Conservation (phyloP, 176 grass and related monocot genomes). For the Stipa capillata region DNA sequence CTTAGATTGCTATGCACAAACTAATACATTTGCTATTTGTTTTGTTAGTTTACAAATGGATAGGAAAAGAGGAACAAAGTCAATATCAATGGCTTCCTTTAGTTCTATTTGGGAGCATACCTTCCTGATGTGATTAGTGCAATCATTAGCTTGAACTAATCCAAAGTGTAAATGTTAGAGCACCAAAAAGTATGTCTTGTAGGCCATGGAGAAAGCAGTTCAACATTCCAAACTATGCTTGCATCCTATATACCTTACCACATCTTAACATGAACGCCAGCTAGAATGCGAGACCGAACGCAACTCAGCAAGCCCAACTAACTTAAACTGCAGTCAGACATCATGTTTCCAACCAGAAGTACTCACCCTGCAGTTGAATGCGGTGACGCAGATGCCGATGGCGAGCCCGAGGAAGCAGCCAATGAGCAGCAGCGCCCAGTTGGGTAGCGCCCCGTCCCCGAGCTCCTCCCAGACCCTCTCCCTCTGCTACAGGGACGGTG, state of each 20-base stretch:
- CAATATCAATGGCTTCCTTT: not conserved
- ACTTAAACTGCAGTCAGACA: not conserved
- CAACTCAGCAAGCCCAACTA: not conserved
- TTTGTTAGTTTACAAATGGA: not conserved
- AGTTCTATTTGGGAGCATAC: constrained; percentile 1
- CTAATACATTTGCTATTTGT: no score
- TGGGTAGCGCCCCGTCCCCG: constrained; percentile 58
- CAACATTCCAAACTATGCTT: not conserved
- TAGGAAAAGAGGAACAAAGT: not conserved
- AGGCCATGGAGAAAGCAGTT: no score
- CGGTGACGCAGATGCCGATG: constrained; percentile 72
- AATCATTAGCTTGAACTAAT: no score
- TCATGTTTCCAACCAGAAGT: not conserved
- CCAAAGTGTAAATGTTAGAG: no score
- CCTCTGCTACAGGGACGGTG: not conserved
- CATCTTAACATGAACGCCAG: not conserved
- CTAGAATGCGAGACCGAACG: not conserved
- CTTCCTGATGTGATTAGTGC: not conserved
- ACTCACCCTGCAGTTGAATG: constrained; percentile 69
- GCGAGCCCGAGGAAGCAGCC: constrained; percentile 85
- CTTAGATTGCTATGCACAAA: no score
- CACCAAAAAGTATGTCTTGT: no score
- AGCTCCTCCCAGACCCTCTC: constrained; percentile 40
- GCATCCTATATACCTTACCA: not conserved
- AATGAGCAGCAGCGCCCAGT: constrained; percentile 83